Conservation (phyloP, 2,329 filamentous ascomycete species). For the Cytospora paraplurivora region DNA sequence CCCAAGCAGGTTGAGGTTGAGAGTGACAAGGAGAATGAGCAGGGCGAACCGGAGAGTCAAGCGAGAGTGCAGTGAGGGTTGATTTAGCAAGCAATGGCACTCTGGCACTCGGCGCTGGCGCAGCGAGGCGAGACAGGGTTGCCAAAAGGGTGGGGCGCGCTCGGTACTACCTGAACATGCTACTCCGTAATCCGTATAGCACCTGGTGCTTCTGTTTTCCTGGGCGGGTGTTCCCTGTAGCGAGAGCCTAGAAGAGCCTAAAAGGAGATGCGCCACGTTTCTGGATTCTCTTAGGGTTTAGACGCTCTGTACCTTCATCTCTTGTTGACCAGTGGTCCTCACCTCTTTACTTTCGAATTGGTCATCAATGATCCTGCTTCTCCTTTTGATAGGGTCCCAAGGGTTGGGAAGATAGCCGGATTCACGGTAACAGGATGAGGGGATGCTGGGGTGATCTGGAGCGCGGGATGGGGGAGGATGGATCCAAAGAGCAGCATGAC, state of each 20-base stretch:
- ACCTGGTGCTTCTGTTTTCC: not conserved
- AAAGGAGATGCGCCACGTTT: slow-evolving; percentile 2
- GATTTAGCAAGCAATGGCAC: not conserved
- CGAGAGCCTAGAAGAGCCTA: not conserved
- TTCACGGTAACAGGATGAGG: not conserved
- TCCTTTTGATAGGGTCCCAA: not conserved
- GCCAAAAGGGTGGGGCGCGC: not conserved
- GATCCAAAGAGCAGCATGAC: not conserved
- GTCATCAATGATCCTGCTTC: not conserved
- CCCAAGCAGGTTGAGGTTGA: not conserved
- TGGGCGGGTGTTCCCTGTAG: not conserved
- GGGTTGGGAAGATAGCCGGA: not conserved
- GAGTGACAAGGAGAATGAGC: slow-evolving; percentile 1
- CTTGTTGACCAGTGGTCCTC: not conserved
- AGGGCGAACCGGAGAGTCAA: not conserved
- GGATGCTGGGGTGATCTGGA: not conserved
- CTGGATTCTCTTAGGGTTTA: not conserved
- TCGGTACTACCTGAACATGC: not conserved
- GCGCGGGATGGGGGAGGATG: not conserved
- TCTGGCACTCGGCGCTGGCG: no score
- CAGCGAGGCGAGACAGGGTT: slow-evolving; percentile 3
- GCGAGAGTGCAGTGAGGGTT: not conserved
- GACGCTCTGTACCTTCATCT: not conserved
- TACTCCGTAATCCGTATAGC: not conserved
- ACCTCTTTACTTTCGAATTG: not conserved